Base-by-base conservation (phyloP, 2,329 filamentous ascomycete genomes). In the Ophiostoma sp. region DNA sequence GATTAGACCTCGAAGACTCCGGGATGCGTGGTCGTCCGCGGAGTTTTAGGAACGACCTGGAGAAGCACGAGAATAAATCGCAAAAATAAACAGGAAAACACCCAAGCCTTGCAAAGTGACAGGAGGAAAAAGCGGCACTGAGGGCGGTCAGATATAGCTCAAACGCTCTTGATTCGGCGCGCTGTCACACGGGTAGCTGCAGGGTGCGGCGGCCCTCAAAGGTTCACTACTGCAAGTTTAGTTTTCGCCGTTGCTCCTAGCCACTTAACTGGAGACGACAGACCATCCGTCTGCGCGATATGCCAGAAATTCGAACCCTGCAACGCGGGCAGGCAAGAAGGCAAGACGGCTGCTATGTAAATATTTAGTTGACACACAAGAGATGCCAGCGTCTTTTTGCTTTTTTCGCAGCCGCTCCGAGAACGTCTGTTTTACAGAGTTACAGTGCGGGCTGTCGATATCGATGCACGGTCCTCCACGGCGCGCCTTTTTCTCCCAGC, bases 151-250 rank as follows among this genome's bases (percentile, higher is more conserved):
- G 57, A 28, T 59, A 33, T 25, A 64, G 36, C 36, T 19, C 61
- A 66, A 45, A 39, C 36, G 22, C 22, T 66, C 36, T 61, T 28
- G 11, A 8, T 39, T 28, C 39, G 33, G 36, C 61, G 61, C 61
- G 57, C 61, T 45, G 36, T 45, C 61, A 28, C 28, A 28, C 61
- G 61, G 61, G 61, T 45, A 66, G 61, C 61, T 66, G 61, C 61
- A 66, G 36, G 36, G 61, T 66, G 12, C 61, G 28, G 61, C 61
- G 36, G 36, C 36, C 61, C 36, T 66, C n/a, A 12, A 66, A 45
- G 61, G 31, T 17, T 42, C 9, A 64, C 61, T 66, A 66, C 61
- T 66, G 36, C 61, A 45, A 17, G 36, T 42, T 48, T 45, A 66
- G 36, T 66, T 66, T 19, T 66, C 61, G 12, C 36, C 31, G 9